Base-by-base conservation (phyloP, 768 basidiomycete species). In the Paxillus involutus region DNA sequence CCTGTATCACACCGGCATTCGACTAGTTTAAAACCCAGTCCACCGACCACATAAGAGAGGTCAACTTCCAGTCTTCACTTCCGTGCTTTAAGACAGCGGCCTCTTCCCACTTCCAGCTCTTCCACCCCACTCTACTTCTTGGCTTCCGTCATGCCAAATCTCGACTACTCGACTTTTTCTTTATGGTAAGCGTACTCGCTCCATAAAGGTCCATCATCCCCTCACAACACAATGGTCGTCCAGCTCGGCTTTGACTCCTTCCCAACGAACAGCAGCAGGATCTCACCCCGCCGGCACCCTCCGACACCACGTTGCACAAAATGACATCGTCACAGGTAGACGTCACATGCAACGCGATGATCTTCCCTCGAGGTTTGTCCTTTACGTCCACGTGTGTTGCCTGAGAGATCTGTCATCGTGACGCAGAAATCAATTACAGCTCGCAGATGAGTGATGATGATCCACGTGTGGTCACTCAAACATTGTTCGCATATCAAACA, bases 321-420 rank as follows among this genome's bases (percentile, higher is more conserved):
- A 64, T 63, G 67, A 63, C 67, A 68, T 64, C 55, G 58, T 59
- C 59, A 53, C 63, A 21, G 59, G 41, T 64, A 64, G 64, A 46
- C 60, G 58, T 61, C 47, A 58, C 51, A 13, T 24, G 48, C 59
- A 69, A 67, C 65, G 67, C 64, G 67, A 68, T 63, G 67, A 68
- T 68, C 65, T 64, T 67, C 67, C 60, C 63, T 60, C 67, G 64
- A 64, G 67, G 67, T 68, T 58, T 60, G 67, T 68, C 59, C 61
- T 49, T 68, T 56, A 42, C 56, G 57, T 36, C 53, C 66, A 63
- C 65, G 63, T 68, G 65, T 63, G 8, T 19, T 26, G 26, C 26
- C 30, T 45, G 44, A 33, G 14, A 29, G 40, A 52, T 46, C 33
- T 44, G 57, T 55, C 46, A 57, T 56, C 37, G 54, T 49, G 42